Evolutionary conservation across 805 yeast species (phyloP).

Genomic region (Candida methanosorbosa): DNA sequence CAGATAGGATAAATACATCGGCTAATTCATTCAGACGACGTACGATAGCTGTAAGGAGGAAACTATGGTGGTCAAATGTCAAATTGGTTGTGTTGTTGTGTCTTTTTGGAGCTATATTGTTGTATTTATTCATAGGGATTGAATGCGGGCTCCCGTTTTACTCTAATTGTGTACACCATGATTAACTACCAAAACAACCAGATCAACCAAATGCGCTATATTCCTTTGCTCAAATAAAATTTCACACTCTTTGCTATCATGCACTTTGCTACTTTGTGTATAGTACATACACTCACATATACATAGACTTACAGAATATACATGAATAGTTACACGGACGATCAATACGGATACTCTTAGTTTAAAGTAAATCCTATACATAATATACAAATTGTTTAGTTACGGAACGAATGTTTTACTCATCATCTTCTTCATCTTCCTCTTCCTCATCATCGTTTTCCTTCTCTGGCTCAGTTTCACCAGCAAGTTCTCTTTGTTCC

Average conservation of each 20-base stretch:
- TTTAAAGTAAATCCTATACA: no score
- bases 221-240: no score
- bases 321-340: no score
- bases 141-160: constrained; percentile 50
- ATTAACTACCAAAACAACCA: neutral
- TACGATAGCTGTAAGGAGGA: constrained; percentile 53
- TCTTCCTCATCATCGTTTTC: constrained; percentile 9
- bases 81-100: constrained; percentile 29
- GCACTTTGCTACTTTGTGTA: no score
- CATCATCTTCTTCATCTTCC: no score
- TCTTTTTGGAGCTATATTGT: constrained; percentile 19
- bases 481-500: constrained; percentile 20
- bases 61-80: constrained; percentile 62
- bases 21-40: constrained; percentile 63
- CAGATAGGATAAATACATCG: constrained; percentile 59
- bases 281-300: no score
- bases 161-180: neutral
- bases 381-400: no score
- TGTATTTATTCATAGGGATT: constrained; percentile 39
- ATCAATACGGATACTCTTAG: no score
- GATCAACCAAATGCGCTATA: no score
- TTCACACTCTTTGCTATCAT: no score
- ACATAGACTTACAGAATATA: no score
- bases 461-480: constrained; percentile 7
- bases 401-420: no score